A percentile compares a stretch with the other conserved stretches of the same genome.
phyloP scores from a whole-genome alignment of 2,329 filamentous ascomycete species.

The Fonsecaea erecta region DNA sequence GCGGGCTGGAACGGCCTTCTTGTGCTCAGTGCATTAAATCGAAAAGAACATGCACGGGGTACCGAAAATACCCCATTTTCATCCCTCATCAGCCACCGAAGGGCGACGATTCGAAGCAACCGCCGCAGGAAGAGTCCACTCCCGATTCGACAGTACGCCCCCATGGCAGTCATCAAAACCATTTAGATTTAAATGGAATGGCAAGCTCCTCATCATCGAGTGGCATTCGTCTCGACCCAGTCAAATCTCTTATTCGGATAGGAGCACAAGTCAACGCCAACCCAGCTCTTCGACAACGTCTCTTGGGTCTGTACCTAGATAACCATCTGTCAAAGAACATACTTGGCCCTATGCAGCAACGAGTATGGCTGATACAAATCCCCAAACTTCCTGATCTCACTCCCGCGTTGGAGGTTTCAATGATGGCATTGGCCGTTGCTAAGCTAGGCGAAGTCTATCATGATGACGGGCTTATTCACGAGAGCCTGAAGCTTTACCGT shows the following conservation, averaged over 20 bases:
- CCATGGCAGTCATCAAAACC: background rate
- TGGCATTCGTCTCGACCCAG: background rate
- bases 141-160: background rate
- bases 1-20: slow-evolving; percentile 40
- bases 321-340: slow-evolving; percentile 32
- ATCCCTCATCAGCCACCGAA: slow-evolving; percentile 35
- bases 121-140: background rate
- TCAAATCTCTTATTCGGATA: background rate
- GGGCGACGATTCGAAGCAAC: background rate
- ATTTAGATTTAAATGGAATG: background rate
- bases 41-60: slow-evolving; percentile 41
- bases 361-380: slow-evolving; percentile 41
- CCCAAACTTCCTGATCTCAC: slow-evolving; percentile 37
- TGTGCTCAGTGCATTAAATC: slow-evolving; percentile 43
- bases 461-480: slow-evolving; percentile 31
- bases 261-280: slow-evolving; percentile 20
- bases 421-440: slow-evolving; percentile 40
- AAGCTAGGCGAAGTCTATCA: slow-evolving; percentile 39
- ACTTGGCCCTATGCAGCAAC: slow-evolving; percentile 17
- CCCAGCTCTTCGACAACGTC: slow-evolving; percentile 38
- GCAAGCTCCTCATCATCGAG: background rate
- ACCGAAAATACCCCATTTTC: slow-evolving; percentile 40
- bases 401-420: slow-evolving; percentile 40
- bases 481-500: slow-evolving; percentile 43
- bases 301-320: slow-evolving; percentile 40